A percentile compares a stretch with the other conserved stretches of the same genome.
phyloP scores from a whole-genome alignment of 1,284 basidiomycete species.

The Pseudozyma sp. region DNA sequence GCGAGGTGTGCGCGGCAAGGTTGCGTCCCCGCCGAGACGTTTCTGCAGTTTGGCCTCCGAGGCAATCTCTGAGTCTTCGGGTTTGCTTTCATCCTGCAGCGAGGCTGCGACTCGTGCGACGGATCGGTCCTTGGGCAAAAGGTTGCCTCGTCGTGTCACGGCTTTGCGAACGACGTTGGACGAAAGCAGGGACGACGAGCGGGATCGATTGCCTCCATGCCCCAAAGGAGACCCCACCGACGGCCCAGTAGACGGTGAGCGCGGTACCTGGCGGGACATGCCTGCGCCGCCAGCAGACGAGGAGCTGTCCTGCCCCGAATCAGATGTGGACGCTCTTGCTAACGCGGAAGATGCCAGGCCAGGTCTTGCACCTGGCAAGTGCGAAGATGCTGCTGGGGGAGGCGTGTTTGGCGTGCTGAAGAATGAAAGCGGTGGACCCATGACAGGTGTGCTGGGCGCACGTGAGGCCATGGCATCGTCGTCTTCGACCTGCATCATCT shows the following conservation, averaged over 20 bases:
- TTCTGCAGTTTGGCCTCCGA: constrained; percentile 66
- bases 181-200: constrained; percentile 30
- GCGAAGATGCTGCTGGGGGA: constrained; percentile 19
- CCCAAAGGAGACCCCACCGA: constrained; percentile 25
- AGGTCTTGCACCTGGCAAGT: constrained; percentile 1
- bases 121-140: constrained; percentile 48
- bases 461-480: constrained; percentile 16
- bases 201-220: constrained; percentile 19
- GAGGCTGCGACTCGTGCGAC: constrained; percentile 62
- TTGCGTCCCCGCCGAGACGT: constrained; percentile 43
- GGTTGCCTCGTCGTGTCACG: constrained; percentile 39
- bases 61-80: constrained; percentile 61
- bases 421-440: constrained; percentile 35
- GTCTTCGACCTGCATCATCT: constrained; percentile 42
- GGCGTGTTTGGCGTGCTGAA: constrained; percentile 32
- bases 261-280: constrained; percentile 13
- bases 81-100: constrained; percentile 58
- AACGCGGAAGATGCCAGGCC: constrained; percentile 23
- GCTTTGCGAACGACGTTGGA: constrained; percentile 42
- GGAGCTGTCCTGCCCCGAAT: constrained; percentile 50
- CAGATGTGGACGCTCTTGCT: constrained; percentile 30
- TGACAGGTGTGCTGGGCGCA: constrained; percentile 28
- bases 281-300: constrained; percentile 29
- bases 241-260: constrained; percentile 22
- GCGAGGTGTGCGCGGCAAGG: constrained; percentile 40